These are phyloP conservation scores for Blastobotrys petasosporus DNA, from an alignment of 1,139 yeast genomes.

Conservation along the genomic window DNA sequence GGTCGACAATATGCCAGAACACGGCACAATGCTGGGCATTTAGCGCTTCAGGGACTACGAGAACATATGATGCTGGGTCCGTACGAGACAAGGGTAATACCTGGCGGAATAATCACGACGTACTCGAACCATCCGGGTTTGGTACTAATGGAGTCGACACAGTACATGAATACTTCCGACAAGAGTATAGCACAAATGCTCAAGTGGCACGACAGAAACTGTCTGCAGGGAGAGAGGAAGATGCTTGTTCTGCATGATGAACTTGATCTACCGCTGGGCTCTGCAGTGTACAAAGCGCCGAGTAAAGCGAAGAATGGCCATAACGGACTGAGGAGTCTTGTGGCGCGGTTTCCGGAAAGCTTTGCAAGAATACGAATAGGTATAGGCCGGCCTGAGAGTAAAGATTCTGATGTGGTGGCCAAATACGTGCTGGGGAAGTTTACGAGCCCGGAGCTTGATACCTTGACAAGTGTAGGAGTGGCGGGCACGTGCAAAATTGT, in stretches of 20 bases:
- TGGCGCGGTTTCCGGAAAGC: conserved; percentile 32
- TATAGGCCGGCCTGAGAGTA: conserved; percentile 55
- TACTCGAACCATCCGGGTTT: conserved; percentile 31
- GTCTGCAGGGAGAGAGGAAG: conserved; percentile 17
- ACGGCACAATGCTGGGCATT: conserved; percentile 75
- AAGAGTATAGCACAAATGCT: conserved; percentile 36
- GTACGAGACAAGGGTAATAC: conserved; percentile 10
- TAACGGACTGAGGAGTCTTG: conserved; percentile 65
- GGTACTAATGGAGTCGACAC: conserved; percentile 34
- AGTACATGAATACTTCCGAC: conserved; percentile 70
- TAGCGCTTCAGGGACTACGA: conserved; percentile 34
- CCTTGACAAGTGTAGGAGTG: not conserved
- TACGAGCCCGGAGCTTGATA: conserved; percentile 26
- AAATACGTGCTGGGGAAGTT: conserved; percentile 55
- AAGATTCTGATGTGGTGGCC: conserved; percentile 44
- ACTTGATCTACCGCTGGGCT: conserved; percentile 57
- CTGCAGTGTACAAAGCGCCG: conserved; percentile 50
- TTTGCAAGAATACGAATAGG: conserved; percentile 63
- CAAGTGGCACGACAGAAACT: conserved; percentile 33
- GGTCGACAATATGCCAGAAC: conserved; percentile 55
- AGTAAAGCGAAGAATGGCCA: conserved; percentile 68
- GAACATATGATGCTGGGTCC: conserved; percentile 18
- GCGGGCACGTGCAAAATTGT: conserved; percentile 5
- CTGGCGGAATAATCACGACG: conserved; percentile 15
- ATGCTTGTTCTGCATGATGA: conserved; percentile 73